Conservation (phyloP, 352 stramenopile genomes). For the Pythium volutum region DNA sequence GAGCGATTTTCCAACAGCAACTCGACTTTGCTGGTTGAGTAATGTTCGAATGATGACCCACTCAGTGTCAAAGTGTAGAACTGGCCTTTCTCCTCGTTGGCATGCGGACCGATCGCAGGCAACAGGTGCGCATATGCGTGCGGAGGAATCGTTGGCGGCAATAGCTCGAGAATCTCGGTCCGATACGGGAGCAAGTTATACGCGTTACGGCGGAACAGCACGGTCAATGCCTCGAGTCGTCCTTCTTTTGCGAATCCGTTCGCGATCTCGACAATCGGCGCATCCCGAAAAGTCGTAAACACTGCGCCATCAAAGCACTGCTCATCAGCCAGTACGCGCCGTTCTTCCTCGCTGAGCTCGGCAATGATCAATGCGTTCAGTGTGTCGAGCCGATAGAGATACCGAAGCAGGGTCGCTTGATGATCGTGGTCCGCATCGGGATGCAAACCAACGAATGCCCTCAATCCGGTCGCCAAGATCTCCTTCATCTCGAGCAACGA, state of each 20-base stretch:
- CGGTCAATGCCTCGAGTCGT: conserved; percentile 35
- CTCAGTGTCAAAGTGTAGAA: conserved; percentile 37
- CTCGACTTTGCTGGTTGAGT: conserved; percentile 18
- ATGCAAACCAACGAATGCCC: conserved; percentile 21
- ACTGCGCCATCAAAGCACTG: conserved; percentile 43
- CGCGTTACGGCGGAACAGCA: conserved; percentile 51
- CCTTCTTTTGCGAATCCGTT: conserved; percentile 49
- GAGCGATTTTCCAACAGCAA: conserved; percentile 38
- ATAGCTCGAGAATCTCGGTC: conserved; percentile 41
- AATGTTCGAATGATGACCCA: neutral
- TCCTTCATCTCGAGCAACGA: conserved; percentile 58
- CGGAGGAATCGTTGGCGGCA: conserved; percentile 40
- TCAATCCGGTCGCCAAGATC: conserved; percentile 43
- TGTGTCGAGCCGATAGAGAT: conserved; percentile 27
- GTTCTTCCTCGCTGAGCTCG: conserved; percentile 18
- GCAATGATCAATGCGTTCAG: conserved; percentile 19
- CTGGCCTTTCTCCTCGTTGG: conserved; percentile 30
- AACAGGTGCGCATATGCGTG: conserved; percentile 43
- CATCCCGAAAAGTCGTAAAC: conserved; percentile 34
- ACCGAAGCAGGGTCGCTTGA: conserved; percentile 13
- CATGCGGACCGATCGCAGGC: conserved; percentile 32
- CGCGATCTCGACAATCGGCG: conserved; percentile 34
- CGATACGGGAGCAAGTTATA: conserved; percentile 51
- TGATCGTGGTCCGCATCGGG: neutral
- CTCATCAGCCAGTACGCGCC: conserved; percentile 14